Base-by-base conservation (phyloP, 345 rosid species). In the Citropsis articulata region DNA sequence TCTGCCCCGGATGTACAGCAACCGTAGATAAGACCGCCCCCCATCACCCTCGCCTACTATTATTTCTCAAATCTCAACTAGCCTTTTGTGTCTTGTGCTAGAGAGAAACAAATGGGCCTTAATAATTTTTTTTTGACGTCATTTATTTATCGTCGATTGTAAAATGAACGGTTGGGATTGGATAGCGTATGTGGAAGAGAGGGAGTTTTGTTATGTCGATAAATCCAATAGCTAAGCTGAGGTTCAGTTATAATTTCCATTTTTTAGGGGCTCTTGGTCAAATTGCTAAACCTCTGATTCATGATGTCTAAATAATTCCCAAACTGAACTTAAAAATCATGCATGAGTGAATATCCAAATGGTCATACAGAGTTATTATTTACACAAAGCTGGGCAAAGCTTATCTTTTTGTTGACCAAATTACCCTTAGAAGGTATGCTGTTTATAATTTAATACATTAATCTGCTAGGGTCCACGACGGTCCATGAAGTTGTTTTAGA, bases 1-100 rank as follows among this genome's bases (percentile, higher is more conserved):
- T 84, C 90, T 59, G 75, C 67, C 14, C 67, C 89, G 78, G 89
- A 89, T 87, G 87, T 86, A 87, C 80, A 83, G 88, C 69, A 79
- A 78, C 75, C 36, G 64, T 85, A 87, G 88, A 81, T 82, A 77
- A 72, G 71, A 70, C 71, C 65, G 38, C 38, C 38, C 38, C 38
- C 38, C 38, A 7, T 36, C 2, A 36, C 0, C 18, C 30, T 1
- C 40, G 3, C 33, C 4, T 42, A n/a, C 40, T 38, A 68, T 35
- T 70, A 69, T 78, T 48, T 45, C 73, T 77, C 64, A 72, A 69
- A 2, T 45, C 73, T 77, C 64, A 72, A 69, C 4, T 56, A 5
- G 50, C 50, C 22, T 16, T 73, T 69, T 57, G 65, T 63, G 60
- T 21, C 69, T 25, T 22, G 22, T 42, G 48, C 27, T 53, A 72